phyloP scores from a whole-genome alignment of 2,329 filamentous ascomycete species.

The Sporothrix curviconia region DNA sequence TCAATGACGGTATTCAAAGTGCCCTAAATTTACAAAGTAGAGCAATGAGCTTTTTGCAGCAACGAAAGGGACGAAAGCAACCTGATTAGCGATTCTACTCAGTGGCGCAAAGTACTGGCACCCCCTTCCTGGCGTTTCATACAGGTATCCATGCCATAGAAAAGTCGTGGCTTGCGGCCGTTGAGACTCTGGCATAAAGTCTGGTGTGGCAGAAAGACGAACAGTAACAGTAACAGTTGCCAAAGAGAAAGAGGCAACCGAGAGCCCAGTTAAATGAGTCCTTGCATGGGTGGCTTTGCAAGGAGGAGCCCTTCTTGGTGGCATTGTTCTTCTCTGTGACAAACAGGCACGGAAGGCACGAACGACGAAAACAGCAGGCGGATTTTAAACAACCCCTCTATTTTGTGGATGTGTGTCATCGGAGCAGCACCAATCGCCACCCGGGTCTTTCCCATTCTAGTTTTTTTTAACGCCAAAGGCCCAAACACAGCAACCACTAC shows the following conservation, averaged over 20 bases:
- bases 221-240: no score
- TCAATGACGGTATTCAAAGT: no score
- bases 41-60: no score
- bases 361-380: constrained; percentile 9
- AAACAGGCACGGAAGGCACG: not conserved
- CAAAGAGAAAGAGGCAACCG: not conserved
- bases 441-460: constrained; percentile 6
- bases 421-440: constrained; percentile 9
- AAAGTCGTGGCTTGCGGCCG: no score
- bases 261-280: no score
- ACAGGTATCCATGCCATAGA: not conserved
- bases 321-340: not conserved
- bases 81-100: no score
- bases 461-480: constrained; percentile 1
- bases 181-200: no score
- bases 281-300: no score
- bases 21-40: not conserved
- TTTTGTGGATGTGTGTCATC: constrained; percentile 14
- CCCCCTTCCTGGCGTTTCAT: not conserved
- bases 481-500: not conserved
- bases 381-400: constrained; percentile 13
- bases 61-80: no score
- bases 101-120: not conserved
- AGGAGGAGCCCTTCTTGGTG: not conserved
- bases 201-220: no score